These are phyloP conservation scores for Gossypium herbaceum DNA, from an alignment of 345 rosid species.

Conservation along the genomic window DNA sequence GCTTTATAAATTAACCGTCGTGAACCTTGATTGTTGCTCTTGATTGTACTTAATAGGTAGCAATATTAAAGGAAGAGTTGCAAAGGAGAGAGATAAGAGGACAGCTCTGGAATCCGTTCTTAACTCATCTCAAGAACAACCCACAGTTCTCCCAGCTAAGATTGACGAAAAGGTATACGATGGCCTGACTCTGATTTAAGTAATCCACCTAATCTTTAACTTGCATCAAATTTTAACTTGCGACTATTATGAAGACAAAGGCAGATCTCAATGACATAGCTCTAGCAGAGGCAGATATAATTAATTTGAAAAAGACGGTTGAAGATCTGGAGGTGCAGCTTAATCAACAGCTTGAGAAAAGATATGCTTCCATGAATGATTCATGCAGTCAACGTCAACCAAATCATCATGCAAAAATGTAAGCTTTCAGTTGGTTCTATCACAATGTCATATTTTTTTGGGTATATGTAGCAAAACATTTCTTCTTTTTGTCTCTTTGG, in stretches of 20 bases:
- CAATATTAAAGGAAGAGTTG: constrained; percentile 70
- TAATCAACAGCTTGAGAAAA: constrained; percentile 38
- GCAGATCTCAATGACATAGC: constrained; percentile 60
- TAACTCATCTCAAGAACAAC: constrained; percentile 36
- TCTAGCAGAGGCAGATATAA: constrained; percentile 57
- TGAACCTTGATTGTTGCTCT: background rate
- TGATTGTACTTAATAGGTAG: constrained; percentile 49
- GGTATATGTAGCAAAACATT: background rate
- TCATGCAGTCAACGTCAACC: constrained; percentile 29
- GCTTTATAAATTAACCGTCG: background rate
- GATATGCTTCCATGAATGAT: constrained; percentile 35
- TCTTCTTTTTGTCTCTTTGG: background rate
- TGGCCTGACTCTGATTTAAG: constrained; percentile 18
- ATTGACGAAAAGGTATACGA: constrained; percentile 59
- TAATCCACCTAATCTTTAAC: constrained; percentile 15
- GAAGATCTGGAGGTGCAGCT: constrained; percentile 58
- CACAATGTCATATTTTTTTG: background rate
- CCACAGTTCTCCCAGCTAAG: constrained; percentile 29
- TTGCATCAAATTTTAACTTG: constrained; percentile 23
- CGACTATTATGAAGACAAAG: constrained; percentile 44
- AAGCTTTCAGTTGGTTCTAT: constrained; percentile 20
- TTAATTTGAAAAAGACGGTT: constrained; percentile 55
- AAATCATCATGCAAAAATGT: constrained; percentile 38
- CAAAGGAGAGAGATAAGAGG: constrained; percentile 68
- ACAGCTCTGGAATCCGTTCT: constrained; percentile 62